A percentile compares a stretch with the other conserved stretches of the same genome.
These are phyloP conservation scores for Chlorella vulgaris DNA, from an alignment of 139 green algal species.

Conservation along the genomic window DNA sequence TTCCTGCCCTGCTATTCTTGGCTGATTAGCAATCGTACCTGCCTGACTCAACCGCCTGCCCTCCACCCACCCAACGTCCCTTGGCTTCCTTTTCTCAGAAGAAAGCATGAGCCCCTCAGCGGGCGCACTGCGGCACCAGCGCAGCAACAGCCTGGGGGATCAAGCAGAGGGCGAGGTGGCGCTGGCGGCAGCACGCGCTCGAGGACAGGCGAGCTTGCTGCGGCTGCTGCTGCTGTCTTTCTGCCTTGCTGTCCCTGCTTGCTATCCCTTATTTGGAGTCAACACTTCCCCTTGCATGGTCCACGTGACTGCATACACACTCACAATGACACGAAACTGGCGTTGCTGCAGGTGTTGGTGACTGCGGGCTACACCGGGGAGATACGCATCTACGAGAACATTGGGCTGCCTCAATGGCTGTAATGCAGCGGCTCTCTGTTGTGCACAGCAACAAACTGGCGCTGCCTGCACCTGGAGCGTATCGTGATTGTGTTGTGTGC, in stretches of 20 bases:
- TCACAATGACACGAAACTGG: background rate
- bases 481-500: no score
- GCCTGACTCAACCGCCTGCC: no score
- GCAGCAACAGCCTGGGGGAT: conserved; percentile 18
- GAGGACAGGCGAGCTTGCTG: conserved; percentile 6
- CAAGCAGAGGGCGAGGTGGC: conserved; percentile 10
- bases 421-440: background rate
- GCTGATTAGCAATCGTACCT: no score
- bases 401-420: conserved; percentile 45
- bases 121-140: conserved; percentile 8
- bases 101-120: conserved; percentile 5
- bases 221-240: background rate
- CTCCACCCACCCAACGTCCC: no score
- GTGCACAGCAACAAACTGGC: background rate
- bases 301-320: no score
- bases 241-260: no score
- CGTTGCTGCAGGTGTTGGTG: conserved; percentile 50
- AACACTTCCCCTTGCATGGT: no score
- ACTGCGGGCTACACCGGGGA: conserved; percentile 60
- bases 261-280: no score
- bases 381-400: conserved; percentile 67
- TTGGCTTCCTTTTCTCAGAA: background rate
- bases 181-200: conserved; percentile 15
- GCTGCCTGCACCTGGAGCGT: background rate
- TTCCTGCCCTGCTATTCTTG: no score